Conservation (phyloP, 2,329 filamentous ascomycete species). For the Gliomastix tumulicola region DNA sequence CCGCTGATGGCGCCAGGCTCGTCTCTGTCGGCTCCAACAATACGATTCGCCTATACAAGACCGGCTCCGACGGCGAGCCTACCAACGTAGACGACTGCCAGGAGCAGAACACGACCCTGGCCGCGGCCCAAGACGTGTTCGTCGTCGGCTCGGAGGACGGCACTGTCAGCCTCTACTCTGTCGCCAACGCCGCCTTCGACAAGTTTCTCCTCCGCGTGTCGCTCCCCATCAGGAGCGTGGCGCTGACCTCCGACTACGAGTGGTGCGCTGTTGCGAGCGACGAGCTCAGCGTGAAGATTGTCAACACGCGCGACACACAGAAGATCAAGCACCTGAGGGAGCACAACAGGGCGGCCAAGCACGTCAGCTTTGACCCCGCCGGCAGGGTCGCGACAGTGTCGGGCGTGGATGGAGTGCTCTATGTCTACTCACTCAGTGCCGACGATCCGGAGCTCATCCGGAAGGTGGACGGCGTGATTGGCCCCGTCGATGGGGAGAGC, state of each 20-base stretch:
- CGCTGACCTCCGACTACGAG: slow-evolving; percentile 70
- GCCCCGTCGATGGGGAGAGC: slow-evolving; percentile 63
- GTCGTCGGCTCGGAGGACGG: slow-evolving; percentile 90
- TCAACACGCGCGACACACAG: slow-evolving; percentile 72
- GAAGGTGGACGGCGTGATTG: slow-evolving; percentile 82
- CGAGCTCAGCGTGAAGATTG: slow-evolving; percentile 84
- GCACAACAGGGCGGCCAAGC: slow-evolving; percentile 81
- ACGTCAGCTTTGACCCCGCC: slow-evolving; percentile 79
- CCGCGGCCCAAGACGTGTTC: slow-evolving; percentile 72
- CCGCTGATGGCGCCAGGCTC: slow-evolving; percentile 76
- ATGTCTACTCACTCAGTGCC: slow-evolving; percentile 76
- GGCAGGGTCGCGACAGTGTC: slow-evolving; percentile 73
- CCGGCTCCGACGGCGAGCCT: slow-evolving; percentile 87
- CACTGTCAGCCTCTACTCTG: slow-evolving; percentile 89
- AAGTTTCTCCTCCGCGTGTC: slow-evolving; percentile 76
- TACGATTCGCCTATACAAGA: slow-evolving; percentile 86
- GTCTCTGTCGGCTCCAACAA: slow-evolving; percentile 93
- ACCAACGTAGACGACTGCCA: slow-evolving; percentile 85
- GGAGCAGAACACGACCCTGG: slow-evolving; percentile 77
- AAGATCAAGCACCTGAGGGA: slow-evolving; percentile 74
- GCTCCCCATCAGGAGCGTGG: slow-evolving; percentile 80
- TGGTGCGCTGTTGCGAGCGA: slow-evolving; percentile 98
- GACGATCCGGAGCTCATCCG: slow-evolving; percentile 75
- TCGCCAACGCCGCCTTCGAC: slow-evolving; percentile 67
- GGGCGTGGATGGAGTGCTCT: slow-evolving; percentile 82